Evolutionary conservation across 495 filamentous ascomycete genomes (phyloP).

Genomic region (Cetradonia linearis): DNA sequence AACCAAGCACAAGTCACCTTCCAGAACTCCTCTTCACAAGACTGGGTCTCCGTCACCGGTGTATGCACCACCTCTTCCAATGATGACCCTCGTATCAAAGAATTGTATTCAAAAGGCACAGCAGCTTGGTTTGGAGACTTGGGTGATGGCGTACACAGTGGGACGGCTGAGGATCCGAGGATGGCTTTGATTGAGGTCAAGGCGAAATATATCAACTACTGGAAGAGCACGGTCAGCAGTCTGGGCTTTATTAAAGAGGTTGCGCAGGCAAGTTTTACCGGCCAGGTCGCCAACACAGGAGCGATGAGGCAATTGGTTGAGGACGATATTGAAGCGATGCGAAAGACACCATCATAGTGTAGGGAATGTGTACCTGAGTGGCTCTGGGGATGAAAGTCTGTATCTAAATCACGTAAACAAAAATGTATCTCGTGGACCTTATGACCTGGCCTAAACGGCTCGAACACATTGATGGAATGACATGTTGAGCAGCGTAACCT

Average conservation of each 20-base stretch:
- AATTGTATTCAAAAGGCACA: slow-evolving; percentile 28
- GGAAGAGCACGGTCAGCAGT: slow-evolving; percentile 22
- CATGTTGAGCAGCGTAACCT: too few species aligned
- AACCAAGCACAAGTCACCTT: slow-evolving; percentile 31
- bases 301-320: slow-evolving; percentile 20
- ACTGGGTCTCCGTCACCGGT: slow-evolving; percentile 35
- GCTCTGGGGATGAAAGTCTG: neutral
- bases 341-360: slow-evolving; percentile 13
- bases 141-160: slow-evolving; percentile 35
- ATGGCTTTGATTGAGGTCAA: slow-evolving; percentile 55
- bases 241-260: slow-evolving; percentile 26
- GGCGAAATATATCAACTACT: slow-evolving; percentile 33
- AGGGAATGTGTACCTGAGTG: neutral
- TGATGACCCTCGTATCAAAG: slow-evolving; percentile 35
- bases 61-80: slow-evolving; percentile 25
- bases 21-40: slow-evolving; percentile 32
- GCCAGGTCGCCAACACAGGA: slow-evolving; percentile 24
- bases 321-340: slow-evolving; percentile 23
- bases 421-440: too few species aligned
- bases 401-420: too few species aligned
- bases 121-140: slow-evolving; percentile 39
- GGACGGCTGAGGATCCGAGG: slow-evolving; percentile 32
- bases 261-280: slow-evolving; percentile 21
- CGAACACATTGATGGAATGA: too few species aligned
- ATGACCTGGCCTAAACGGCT: too few species aligned